Base-by-base conservation (phyloP, 2,329 filamentous ascomycete genomes). In the Penicillium nordicum region DNA sequence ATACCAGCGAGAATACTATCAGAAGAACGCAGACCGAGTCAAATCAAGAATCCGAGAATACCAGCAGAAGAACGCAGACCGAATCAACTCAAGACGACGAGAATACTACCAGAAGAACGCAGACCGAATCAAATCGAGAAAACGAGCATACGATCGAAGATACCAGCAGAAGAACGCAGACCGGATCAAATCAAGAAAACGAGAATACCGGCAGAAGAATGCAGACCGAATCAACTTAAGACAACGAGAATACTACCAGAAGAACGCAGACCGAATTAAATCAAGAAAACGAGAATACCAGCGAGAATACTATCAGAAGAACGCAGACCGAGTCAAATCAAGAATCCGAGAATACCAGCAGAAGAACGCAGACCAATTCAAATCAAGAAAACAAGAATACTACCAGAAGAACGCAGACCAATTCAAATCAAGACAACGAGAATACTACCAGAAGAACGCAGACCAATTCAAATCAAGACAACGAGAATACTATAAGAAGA, bases 51-150 rank as follows among this genome's bases (percentile, higher is more conserved):
- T 25, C 0, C 9, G 3, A 21, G 3, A 21, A 21, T 21, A 21
- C 21, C 21, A 21, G 21, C 21, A 4, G 42, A 14, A 30, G 27
- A 42, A 42, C 40, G 12, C 21, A 25, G 21, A 46, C 4, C 8
- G 11, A 4, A 2, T 16, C 27, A 30, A 21, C 4, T 5, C 12
- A 7, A 18, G 8, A 6, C 7, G 1, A 6, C 18, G 18, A 18
- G 18, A 18, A 21, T 21, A 21, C 21, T 2, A 6, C 0, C 5
- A 5, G 27, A 14, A 30, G 43, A 30, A 41, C 38, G 6, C 5
- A 41, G 21, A 16, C 4, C 16, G 2, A 5, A 1, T 9, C 1
- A 42, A 10, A 0, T 5, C 7, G 4, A 16, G 1, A 41, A 9
- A 3, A 25, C 4, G 4, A 42, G 25, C 30, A 44, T n/a, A n/a